Percentiles rank a stretch among this genome's conserved stretches.
Conservation (phyloP, 2,329 filamentous ascomycete species). For the Scytalidium sp. region DNA sequence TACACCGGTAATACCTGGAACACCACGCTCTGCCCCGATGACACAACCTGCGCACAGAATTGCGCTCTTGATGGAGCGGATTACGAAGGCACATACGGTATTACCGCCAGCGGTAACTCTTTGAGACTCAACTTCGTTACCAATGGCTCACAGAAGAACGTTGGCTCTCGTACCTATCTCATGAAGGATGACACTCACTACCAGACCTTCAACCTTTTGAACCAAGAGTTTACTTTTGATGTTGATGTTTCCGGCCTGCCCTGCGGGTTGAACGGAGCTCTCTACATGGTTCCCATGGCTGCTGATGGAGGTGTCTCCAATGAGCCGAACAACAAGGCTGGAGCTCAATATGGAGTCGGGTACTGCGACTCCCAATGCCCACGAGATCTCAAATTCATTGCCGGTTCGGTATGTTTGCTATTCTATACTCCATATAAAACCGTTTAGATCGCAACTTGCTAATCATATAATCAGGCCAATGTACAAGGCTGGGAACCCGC, state of each 20-base stretch:
- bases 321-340: slow-evolving; percentile 51
- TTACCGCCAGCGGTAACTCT: slow-evolving; percentile 47
- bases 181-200: slow-evolving; percentile 61
- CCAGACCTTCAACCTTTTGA: slow-evolving; percentile 61
- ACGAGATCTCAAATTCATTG: slow-evolving; percentile 50
- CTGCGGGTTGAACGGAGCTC: slow-evolving; percentile 69
- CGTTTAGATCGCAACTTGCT: slow-evolving; percentile 12
- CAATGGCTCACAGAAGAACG: slow-evolving; percentile 41
- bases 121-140: slow-evolving; percentile 58
- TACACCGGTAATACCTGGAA: slow-evolving; percentile 42
- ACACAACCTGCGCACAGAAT: slow-evolving; percentile 41
- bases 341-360: slow-evolving; percentile 59
- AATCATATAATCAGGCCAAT: slow-evolving; percentile 41
- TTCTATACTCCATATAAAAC: slow-evolving; percentile 29
- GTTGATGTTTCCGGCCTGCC: slow-evolving; percentile 66
- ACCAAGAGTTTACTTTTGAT: slow-evolving; percentile 70
- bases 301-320: slow-evolving; percentile 54
- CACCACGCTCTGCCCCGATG: slow-evolving; percentile 38
- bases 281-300: slow-evolving; percentile 65
- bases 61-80: slow-evolving; percentile 54
- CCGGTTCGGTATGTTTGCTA: slow-evolving; percentile 39
- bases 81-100: slow-evolving; percentile 50
- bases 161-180: slow-evolving; percentile 60
- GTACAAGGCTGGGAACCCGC: slow-evolving; percentile 47
- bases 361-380: slow-evolving; percentile 62